Conservation (phyloP, 192 early-diverging fungal genomes). For the Funneliformis mosseae region DNA sequence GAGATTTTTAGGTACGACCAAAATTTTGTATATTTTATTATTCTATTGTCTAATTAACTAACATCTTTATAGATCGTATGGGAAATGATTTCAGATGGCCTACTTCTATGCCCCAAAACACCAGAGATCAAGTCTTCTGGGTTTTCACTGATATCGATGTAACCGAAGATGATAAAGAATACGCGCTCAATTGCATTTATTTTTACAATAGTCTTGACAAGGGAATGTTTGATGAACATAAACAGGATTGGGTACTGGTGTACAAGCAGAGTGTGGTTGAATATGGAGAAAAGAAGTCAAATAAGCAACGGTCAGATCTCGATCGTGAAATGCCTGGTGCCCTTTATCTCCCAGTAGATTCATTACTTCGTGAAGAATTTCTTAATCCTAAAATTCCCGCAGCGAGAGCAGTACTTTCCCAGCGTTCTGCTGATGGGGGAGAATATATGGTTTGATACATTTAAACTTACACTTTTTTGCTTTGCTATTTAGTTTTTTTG, state of each 20-base stretch:
- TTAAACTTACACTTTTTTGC: neutral
- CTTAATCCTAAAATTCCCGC: neutral
- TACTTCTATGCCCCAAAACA: neutral
- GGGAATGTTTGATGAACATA: neutral
- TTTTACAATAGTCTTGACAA: neutral
- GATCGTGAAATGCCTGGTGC: slow-evolving; percentile 1
- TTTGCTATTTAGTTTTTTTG: neutral
- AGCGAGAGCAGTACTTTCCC: neutral
- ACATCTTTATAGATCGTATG: slow-evolving; percentile 13
- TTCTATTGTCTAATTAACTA: slow-evolving; percentile 1
- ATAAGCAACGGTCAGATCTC: neutral
- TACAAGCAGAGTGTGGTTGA: slow-evolving; percentile 7
- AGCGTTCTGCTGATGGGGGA: neutral
- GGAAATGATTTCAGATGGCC: slow-evolving; percentile 7
- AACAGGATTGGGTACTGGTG: neutral
- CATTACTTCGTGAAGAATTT: slow-evolving; percentile 16
- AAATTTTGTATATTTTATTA: neutral
- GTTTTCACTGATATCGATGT: neutral
- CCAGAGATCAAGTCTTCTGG: neutral
- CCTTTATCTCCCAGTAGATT: slow-evolving; percentile 13
- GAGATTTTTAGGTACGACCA: slow-evolving; percentile 8
- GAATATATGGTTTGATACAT: neutral
- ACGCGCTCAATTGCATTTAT: neutral
- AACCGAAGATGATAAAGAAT: neutral
- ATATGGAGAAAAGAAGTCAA: slow-evolving; percentile 7